phyloP scores from a whole-genome alignment of 495 filamentous ascomycete species.

The Tuber indicum region DNA sequence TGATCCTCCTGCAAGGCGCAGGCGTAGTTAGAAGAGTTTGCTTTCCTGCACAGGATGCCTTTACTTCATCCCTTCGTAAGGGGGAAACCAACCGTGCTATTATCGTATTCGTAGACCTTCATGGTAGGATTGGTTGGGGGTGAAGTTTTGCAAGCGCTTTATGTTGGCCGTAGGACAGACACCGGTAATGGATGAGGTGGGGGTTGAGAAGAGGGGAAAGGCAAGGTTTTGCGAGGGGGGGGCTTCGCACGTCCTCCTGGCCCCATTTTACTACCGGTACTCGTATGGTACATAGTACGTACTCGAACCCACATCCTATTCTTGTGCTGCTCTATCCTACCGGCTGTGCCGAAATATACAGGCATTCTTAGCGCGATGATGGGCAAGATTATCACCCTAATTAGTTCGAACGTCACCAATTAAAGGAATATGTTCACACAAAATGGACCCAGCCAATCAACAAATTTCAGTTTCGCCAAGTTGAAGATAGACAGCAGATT shows the following conservation, averaged over 20 bases:
- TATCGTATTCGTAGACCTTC: conserved; percentile 80
- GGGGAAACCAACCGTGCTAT: conserved; percentile 57
- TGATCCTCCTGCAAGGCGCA: conserved; percentile 67
- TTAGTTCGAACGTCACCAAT: background rate
- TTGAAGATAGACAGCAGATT: background rate
- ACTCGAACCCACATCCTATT: no score
- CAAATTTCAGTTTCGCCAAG: background rate
- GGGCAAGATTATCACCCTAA: background rate
- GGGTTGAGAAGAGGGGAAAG: conserved; percentile 6
- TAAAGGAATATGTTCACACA: background rate
- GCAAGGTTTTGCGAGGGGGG: conserved; percentile 18
- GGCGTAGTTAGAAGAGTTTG: conserved; percentile 1
- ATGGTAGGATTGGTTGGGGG: conserved; percentile 46
- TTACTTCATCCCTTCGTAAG: conserved; percentile 27
- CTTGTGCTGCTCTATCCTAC: no score
- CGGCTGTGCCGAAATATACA: no score
- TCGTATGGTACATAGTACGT: no score
- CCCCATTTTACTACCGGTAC: background rate
- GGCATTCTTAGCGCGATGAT: no score
- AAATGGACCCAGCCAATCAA: background rate
- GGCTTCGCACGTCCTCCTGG: conserved; percentile 20
- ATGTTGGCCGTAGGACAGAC: conserved; percentile 9
- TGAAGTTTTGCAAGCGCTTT: conserved; percentile 5
- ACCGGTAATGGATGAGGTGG: background rate
- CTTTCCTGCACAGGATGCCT: conserved; percentile 7